Evolutionary conservation across 75 land plant genomes (phyloP), one percentile per base, ranked within the genome.

Genomic region (Isoetes taiwanensis): DNA sequence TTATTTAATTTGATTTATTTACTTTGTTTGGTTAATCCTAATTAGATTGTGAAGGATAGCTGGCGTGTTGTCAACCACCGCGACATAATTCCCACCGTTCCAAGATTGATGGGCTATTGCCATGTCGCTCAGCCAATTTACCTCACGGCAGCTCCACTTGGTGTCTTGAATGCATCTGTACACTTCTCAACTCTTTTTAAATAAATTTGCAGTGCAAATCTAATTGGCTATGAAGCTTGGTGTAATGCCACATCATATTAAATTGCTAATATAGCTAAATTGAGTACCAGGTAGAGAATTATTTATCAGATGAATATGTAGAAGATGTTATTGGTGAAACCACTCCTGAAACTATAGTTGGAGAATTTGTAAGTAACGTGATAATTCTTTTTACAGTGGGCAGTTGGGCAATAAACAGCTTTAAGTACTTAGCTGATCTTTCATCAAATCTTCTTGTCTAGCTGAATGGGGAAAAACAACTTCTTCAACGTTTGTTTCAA

Each of bases 21-120:
- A n/a, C n/a, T n/a, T n/a, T n/a, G n/a, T n/a, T n/a, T n/a, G n/a
- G n/a, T n/a, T n/a, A n/a, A n/a, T n/a, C n/a, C n/a, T n/a, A n/a
- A n/a, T n/a, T n/a, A 91, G 98, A 79, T 64, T 64, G 78, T 93
- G 12, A 93, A 76, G 68, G 89, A 93, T 64, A 93, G 98, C 65
- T 93, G 98, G 98, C 78, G 95, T 60, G 64, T 93, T 32, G 95
- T 93, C 31, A 93, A 93, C 54, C 95, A 87, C 65, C 78, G 95
- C 59, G 98, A 93, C 58, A 93, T 93, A 27, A 87, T 93, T 59
- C 98, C 98, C 32, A 87, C 95, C 32, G 89, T 93, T 12, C 98
- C 98, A 17, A 75, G 89, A 52, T 66, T 87, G 55, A 93, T 93
- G 94, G 98, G 98, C 20, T 93, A 93, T 48, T 93, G 89, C 56